Base-by-base conservation (phyloP, 2,329 filamentous ascomycete genomes). In the Alternaria metachromatica region DNA sequence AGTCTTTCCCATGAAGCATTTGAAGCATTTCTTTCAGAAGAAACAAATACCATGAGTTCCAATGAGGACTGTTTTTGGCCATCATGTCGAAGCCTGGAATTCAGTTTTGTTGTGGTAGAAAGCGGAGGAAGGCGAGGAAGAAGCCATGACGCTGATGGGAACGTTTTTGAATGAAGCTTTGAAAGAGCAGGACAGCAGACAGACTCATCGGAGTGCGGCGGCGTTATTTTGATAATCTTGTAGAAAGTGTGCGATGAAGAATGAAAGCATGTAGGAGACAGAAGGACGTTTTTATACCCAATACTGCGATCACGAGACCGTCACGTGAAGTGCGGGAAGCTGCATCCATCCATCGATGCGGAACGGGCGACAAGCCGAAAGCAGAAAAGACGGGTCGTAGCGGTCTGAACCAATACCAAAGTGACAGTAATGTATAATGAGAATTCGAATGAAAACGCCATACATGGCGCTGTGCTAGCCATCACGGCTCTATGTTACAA, bases 321-420 rank as follows among this genome's bases (percentile, higher is more conserved):
- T 37, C 7, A n/a, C 15, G 7, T n/a, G 15, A 1, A n/a, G 15
- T 3, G 2, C 0, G 4, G 0, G 15, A 37, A 41, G n/a, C 0
- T 1, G n/a, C 15, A 11, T 18, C n/a, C 15, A 10, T 37, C 33
- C 33, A n/a, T 33, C 13, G 3, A 33, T 7, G 5, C 15, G 3
- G 4, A 10, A 9, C 0, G 33, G 0, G 4, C 15, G 7, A 9
- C 4, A 37, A n/a, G 33, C 33, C 10, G 33, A 2, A 0, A 10
- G 0, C 15, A n/a, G 15, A 3, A 10, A 4, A 8, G 25, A 25
- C 8, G 25, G 25, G 25, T 41, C 33, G 15, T 9, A 41, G 4
- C 9, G 7, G 15, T n/a, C 33, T 41, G 33, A 0, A n/a, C 9
- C 18, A 8, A 5, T 2, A 12, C n/a, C 11, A 23, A 3, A 23